Evolutionary conservation across 2,329 filamentous ascomycete genomes (phyloP).

Genomic region (Fragosphaeria purpurea): DNA sequence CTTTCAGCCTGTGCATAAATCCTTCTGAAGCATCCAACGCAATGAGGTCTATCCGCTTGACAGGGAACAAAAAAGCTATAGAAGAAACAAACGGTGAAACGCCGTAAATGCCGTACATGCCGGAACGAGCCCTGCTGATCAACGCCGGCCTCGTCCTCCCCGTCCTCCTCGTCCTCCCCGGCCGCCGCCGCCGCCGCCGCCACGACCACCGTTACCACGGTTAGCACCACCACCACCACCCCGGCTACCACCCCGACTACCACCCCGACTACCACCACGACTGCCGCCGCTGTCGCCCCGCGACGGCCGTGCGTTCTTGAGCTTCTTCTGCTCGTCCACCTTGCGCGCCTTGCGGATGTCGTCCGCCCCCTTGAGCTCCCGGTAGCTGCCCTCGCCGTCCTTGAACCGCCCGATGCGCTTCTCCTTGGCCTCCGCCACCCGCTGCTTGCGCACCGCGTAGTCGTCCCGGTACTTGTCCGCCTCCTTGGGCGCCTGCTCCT

Average conservation of each 20-base stretch:
- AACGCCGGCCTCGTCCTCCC: neutral
- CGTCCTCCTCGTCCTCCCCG: neutral
- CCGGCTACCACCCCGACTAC: neutral
- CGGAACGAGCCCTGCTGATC: too few relatives aligned
- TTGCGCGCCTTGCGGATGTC: constrained; percentile 79
- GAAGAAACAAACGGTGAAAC: too few relatives aligned
- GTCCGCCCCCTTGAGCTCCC: constrained; percentile 70
- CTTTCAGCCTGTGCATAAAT: too few relatives aligned
- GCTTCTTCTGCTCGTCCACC: constrained; percentile 62
- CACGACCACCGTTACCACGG: neutral
- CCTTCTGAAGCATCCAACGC: too few relatives aligned
- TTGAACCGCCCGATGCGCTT: constrained; percentile 66
- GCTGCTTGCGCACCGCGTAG: constrained; percentile 83
- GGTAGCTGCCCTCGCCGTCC: constrained; percentile 61
- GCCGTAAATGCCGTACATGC: too few relatives aligned
- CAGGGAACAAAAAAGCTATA: too few relatives aligned
- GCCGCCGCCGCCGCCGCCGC: constrained; percentile 4
- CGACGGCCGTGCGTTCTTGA: constrained; percentile 77
- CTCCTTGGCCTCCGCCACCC: constrained; percentile 77
- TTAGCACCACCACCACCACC: neutral
- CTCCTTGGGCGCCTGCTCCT: constrained; percentile 80
- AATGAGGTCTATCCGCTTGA: too few relatives aligned
- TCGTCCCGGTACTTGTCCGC: constrained; percentile 89
- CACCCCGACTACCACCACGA: neutral
- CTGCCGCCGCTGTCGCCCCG: constrained; percentile 1